These are phyloP conservation scores for Quercus dentata DNA, from an alignment of 306 rosid genomes.

Conservation along the genomic window DNA sequence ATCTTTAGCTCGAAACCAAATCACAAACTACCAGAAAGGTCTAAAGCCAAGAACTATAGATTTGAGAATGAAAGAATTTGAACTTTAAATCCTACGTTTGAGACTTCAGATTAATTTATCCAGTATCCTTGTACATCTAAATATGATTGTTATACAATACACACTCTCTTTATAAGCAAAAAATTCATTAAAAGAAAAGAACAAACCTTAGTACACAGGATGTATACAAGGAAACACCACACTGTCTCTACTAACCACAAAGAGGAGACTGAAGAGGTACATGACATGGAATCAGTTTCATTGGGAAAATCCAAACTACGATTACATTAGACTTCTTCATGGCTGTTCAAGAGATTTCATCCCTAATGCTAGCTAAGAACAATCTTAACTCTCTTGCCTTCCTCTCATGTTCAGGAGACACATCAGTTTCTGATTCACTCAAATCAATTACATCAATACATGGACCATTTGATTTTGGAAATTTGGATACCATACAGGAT, in stretches of 20 bases:
- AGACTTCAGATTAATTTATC: background rate
- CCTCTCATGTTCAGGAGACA: conserved; percentile 57
- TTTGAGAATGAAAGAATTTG: background rate
- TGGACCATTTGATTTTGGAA: conserved; percentile 24
- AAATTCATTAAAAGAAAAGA: no score
- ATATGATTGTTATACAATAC: background rate
- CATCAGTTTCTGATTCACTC: conserved; percentile 71
- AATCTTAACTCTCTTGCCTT: conserved; percentile 64
- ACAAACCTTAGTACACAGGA: no score
- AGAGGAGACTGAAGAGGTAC: background rate
- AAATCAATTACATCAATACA: conserved; percentile 51
- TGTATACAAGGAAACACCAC: background rate
- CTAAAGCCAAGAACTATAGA: background rate
- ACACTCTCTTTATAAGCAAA: background rate
- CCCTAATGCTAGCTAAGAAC: conserved; percentile 53
- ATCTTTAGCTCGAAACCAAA: background rate
- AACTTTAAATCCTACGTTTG: background rate
- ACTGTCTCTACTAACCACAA: background rate
- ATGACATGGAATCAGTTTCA: background rate
- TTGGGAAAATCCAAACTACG: background rate
- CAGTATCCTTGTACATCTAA: background rate
- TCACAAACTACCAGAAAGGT: background rate
- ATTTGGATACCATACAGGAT: conserved; percentile 9
- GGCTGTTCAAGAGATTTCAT: conserved; percentile 27
- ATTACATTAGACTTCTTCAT: background rate